Conservation (phyloP, 2,329 filamentous ascomycete species). For the Septoria petroselini region DNA sequence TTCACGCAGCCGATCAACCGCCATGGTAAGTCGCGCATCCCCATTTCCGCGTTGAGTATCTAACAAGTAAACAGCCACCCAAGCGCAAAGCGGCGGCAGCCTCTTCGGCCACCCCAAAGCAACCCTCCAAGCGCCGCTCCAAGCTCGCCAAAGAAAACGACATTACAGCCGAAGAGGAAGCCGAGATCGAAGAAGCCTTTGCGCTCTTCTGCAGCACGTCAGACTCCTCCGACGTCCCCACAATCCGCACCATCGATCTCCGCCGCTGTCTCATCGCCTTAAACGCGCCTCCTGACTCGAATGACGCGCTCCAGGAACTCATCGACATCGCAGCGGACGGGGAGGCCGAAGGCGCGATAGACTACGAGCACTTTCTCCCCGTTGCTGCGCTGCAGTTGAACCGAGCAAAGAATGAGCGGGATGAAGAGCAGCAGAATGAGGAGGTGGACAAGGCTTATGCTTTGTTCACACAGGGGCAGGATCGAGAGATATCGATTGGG, state of each 20-base stretch:
- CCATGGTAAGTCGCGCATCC: not conserved
- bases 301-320: slow-evolving; percentile 71
- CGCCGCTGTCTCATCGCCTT: slow-evolving; percentile 62
- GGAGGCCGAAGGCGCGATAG: slow-evolving; percentile 70
- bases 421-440: slow-evolving; percentile 52
- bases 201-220: slow-evolving; percentile 61
- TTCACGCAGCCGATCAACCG: not conserved
- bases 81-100: slow-evolving; percentile 34
- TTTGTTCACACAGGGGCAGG: slow-evolving; percentile 66
- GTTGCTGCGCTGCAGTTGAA: slow-evolving; percentile 85
- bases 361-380: slow-evolving; percentile 78
- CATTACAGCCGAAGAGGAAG: slow-evolving; percentile 77
- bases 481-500: slow-evolving; percentile 70
- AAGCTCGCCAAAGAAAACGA: slow-evolving; percentile 92
- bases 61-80: slow-evolving; percentile 26
- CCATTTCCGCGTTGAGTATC: not conserved
- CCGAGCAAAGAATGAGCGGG: slow-evolving; percentile 9
- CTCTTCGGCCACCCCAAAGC: slow-evolving; percentile 22
- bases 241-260: slow-evolving; percentile 46
- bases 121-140: slow-evolving; percentile 61
- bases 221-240: slow-evolving; percentile 60
- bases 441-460: slow-evolving; percentile 80
- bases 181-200: slow-evolving; percentile 88
- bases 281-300: slow-evolving; percentile 64
- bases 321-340: slow-evolving; percentile 80